phyloP scores from a whole-genome alignment of 805 yeast genomes.

The Lachancea waltii region DNA sequence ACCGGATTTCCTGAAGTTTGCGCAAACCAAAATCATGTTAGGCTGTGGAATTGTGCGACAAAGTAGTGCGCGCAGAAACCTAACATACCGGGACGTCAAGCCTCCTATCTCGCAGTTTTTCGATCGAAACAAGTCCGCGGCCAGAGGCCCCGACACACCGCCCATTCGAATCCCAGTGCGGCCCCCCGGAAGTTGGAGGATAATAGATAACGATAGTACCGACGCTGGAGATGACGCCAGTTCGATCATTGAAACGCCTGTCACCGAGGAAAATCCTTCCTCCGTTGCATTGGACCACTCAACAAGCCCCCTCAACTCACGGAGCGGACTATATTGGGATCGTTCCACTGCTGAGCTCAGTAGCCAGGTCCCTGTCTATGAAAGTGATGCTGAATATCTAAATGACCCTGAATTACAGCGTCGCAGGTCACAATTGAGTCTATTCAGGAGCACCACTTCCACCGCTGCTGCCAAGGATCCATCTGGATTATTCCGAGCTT shows the following conservation, averaged over 20 bases:
- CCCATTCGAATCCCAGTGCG: conserved; percentile 22
- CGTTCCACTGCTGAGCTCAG: conserved; percentile 23
- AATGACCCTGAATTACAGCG: conserved; percentile 28
- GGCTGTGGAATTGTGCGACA: conserved; percentile 32
- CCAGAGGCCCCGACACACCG: conserved; percentile 13
- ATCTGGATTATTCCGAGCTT: no score
- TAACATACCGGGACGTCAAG: conserved; percentile 27
- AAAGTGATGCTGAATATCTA: conserved; percentile 30
- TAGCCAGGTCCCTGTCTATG: conserved; percentile 11
- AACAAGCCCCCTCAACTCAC: background rate
- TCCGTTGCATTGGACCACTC: background rate
- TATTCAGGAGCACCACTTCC: conserved; percentile 11
- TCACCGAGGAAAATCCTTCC: background rate
- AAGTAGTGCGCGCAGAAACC: conserved; percentile 24
- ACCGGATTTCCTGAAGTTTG: conserved; percentile 36
- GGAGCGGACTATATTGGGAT: conserved; percentile 30
- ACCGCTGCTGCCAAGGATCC: background rate
- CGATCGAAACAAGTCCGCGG: conserved; percentile 27
- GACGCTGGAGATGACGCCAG: conserved; percentile 1
- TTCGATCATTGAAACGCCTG: background rate
- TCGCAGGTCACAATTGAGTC: conserved; percentile 28
- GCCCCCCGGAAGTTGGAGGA: conserved; percentile 33
- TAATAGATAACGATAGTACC: conserved; percentile 21
- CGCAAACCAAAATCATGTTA: conserved; percentile 36
- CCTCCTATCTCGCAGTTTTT: conserved; percentile 32